A percentile compares a stretch with the other conserved stretches of the same genome.
phyloP scores from a whole-genome alignment of 1,284 basidiomycete species.

The Pulchroboletus neoregius region DNA sequence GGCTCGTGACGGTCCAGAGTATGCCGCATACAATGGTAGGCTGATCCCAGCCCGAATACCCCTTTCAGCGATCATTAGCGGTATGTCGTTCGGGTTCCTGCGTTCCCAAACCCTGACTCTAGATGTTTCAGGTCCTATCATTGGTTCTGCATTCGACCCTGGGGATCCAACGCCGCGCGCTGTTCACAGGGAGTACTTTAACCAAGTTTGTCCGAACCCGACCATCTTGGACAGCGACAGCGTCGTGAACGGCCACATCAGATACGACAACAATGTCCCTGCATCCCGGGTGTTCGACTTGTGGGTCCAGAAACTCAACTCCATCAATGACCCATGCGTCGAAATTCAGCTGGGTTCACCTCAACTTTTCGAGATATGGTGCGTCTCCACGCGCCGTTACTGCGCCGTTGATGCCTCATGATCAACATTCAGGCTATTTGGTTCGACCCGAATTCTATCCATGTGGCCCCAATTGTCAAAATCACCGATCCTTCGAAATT shows the following conservation, averaged over 20 bases:
- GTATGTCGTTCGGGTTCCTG: slow-evolving; percentile 19
- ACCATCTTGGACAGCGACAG: slow-evolving; percentile 28
- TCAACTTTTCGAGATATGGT: slow-evolving; percentile 47
- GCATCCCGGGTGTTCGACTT: slow-evolving; percentile 34
- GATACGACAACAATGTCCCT: slow-evolving; percentile 23
- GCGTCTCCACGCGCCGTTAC: slow-evolving; percentile 12
- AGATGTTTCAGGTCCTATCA: slow-evolving; percentile 35
- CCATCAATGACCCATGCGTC: slow-evolving; percentile 42
- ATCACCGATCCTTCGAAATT: slow-evolving; percentile 45
- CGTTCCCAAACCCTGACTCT: too few relatives aligned
- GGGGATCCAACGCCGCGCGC: slow-evolving; percentile 36
- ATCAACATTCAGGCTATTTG: slow-evolving; percentile 37
- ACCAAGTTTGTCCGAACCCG: slow-evolving; percentile 40
- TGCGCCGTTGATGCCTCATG: slow-evolving; percentile 1
- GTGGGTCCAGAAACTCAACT: slow-evolving; percentile 39
- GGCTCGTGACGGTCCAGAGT: slow-evolving; percentile 30
- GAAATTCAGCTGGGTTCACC: slow-evolving; percentile 34
- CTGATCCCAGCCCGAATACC: slow-evolving; percentile 41
- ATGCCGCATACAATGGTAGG: slow-evolving; percentile 38
- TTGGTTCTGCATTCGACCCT: slow-evolving; percentile 34
- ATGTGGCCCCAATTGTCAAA: slow-evolving; percentile 41
- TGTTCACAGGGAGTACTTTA: slow-evolving; percentile 43
- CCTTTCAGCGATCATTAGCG: slow-evolving; percentile 40
- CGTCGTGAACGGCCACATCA: slow-evolving; percentile 25
- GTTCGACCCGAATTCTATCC: slow-evolving; percentile 40